These are phyloP conservation scores for Leccinum fibrillosum DNA, from an alignment of 768 basidiomycete genomes.

Conservation along the genomic window DNA sequence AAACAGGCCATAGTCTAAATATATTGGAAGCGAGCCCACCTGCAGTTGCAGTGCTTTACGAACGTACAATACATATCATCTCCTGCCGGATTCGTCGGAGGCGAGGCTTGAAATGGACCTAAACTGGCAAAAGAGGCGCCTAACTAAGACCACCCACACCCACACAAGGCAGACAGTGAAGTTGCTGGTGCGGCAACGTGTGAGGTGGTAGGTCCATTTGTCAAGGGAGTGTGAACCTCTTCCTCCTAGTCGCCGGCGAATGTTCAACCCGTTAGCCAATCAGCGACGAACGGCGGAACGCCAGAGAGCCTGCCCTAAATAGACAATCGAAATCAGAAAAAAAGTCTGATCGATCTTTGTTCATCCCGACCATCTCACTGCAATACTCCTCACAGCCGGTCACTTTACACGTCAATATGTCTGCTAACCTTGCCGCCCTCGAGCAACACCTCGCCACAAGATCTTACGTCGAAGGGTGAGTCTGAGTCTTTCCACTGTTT, in stretches of 20 bases:
- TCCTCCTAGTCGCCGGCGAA: too few species aligned
- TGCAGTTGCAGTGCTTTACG: not conserved
- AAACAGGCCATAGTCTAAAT: not conserved
- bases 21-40: not conserved
- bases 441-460: constrained; percentile 83
- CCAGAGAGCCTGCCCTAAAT: constrained; percentile 33
- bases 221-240: not conserved
- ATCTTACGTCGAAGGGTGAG: constrained; percentile 92
- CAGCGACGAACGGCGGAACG: constrained; percentile 1
- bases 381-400: constrained; percentile 1
- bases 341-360: constrained; percentile 25
- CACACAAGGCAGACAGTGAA: not conserved
- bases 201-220: not conserved
- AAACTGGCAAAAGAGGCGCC: not conserved
- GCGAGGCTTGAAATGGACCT: not conserved
- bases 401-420: constrained; percentile 43
- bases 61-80: not conserved
- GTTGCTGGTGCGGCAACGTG: not conserved
- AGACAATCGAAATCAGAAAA: constrained; percentile 11
- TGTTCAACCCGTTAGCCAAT: constrained; percentile 12
- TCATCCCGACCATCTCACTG: constrained; percentile 26
- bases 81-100: not conserved
- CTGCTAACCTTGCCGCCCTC: constrained; percentile 66
- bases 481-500: constrained; percentile 17
- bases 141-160: not conserved